Evolutionary conservation across 139 green algal species (phyloP), one percentile per base, ranked within the genome.

Genomic region (Deuterostichococcus epilithicus): DNA sequence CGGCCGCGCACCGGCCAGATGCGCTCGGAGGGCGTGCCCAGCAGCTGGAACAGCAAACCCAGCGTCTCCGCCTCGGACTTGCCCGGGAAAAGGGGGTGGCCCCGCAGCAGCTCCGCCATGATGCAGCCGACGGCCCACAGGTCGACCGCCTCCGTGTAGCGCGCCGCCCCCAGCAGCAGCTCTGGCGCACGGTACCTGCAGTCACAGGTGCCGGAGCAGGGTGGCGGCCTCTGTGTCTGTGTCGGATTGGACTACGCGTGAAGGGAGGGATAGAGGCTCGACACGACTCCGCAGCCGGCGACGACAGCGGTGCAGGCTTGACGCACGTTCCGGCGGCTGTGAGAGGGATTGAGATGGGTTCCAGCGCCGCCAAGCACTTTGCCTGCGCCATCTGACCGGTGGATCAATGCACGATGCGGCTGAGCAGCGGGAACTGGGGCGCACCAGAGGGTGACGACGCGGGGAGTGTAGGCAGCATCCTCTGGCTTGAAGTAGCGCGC

Each of bases 41-140:
- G 81, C 72, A 93, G 78, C 0, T 77, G 68, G 25, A 70, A 76
- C 72, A 92, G 89, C 79, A 86, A 60, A 28, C 84, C 63, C 47
- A 94, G 73, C 28, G 68, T 83, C 39, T 87, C 80, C 0, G 83
- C 30, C 77, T 94, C 90, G 33, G 72, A 85, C 58, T 80, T 58
- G 1, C 78, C 84, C 0, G 91, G 89, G 66, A 94, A 93, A 18
- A 93, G 67, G 5, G 87, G 88, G 72, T 87, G 84, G 30, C 85
- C 74, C 0, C 42, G 75, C 68, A 95, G 75, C 45, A 95, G 84
- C 79, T 93, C 90, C 0, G 78, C 90, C n/a, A 95, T 76, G 36
- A 95, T 90, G 83, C 90, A 94, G 1, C 90, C 90, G 37, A 85
- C 82, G 8, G 86, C 83, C 90, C 90, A 95, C 78, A 94, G 83